These are phyloP conservation scores for Penicillium bovifimosum DNA, from an alignment of 495 filamentous ascomycete genomes.

Conservation along the genomic window DNA sequence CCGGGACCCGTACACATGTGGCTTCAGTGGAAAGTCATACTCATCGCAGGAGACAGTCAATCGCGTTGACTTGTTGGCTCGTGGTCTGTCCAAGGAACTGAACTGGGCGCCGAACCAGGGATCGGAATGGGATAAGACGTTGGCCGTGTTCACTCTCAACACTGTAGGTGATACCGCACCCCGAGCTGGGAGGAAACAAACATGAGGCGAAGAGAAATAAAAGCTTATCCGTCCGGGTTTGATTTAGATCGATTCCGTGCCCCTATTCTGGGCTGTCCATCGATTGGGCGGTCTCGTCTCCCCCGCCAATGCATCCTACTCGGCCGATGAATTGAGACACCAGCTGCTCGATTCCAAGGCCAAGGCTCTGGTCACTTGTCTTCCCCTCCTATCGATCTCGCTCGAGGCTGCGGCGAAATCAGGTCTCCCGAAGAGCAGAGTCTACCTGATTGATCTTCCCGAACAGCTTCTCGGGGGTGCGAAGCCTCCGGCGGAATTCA, in stretches of 20 bases:
- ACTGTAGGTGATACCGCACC: constrained; percentile 49
- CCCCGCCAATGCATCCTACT: constrained; percentile 82
- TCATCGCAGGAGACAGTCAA: constrained; percentile 59
- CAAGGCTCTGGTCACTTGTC: constrained; percentile 74
- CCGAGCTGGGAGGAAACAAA: not conserved
- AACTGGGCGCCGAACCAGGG: constrained; percentile 71
- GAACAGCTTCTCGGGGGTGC: constrained; percentile 42
- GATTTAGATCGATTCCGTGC: constrained; percentile 69
- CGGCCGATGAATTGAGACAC: constrained; percentile 65
- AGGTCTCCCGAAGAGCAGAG: constrained; percentile 62
- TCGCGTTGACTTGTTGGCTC: constrained; percentile 64
- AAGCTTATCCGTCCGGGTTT: not conserved
- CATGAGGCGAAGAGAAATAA: not conserved
- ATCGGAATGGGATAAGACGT: constrained; percentile 80
- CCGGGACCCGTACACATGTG: constrained; percentile 74
- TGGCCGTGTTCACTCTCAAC: constrained; percentile 73
- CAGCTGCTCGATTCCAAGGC: constrained; percentile 73
- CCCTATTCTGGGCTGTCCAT: constrained; percentile 72
- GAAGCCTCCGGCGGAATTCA: constrained; percentile 49
- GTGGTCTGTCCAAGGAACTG: constrained; percentile 64
- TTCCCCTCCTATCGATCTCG: constrained; percentile 64
- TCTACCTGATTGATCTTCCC: constrained; percentile 72
- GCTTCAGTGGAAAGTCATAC: constrained; percentile 67
- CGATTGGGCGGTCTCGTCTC: constrained; percentile 68
- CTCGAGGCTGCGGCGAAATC: constrained; percentile 61